phyloP scores from a whole-genome alignment of 495 filamentous ascomycete genomes.

The Talaromyces wortmannii region DNA sequence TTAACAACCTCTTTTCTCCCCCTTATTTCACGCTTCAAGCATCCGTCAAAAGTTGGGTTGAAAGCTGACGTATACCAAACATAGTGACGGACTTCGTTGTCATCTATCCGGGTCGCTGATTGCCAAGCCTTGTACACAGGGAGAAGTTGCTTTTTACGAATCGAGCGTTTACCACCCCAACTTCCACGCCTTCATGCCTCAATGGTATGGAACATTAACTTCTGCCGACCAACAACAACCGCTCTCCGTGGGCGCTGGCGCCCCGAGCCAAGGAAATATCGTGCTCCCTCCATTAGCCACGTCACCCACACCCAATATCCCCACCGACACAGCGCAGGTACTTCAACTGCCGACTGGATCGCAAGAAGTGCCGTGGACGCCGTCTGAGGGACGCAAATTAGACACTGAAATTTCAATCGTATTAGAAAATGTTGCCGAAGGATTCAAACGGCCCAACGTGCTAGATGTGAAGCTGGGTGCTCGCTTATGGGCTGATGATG shows the following conservation, averaged over 20 bases:
- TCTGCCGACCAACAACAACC: conserved; percentile 45
- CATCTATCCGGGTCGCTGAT: conserved; percentile 79
- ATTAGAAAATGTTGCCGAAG: conserved; percentile 76
- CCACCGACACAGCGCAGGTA: conserved; percentile 3
- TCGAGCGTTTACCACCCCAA: conserved; percentile 59
- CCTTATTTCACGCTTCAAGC: neutral
- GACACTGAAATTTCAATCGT: conserved; percentile 74
- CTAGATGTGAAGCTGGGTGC: conserved; percentile 88
- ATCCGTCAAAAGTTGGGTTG: too few species aligned
- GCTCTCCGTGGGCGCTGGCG: conserved; percentile 28
- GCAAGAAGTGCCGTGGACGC: conserved; percentile 33
- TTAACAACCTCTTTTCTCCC: neutral
- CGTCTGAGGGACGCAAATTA: conserved; percentile 50
- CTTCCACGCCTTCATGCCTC: conserved; percentile 75
- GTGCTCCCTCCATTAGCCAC: conserved; percentile 33
- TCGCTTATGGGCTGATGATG: conserved; percentile 79
- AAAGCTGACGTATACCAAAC: conserved; percentile 7
- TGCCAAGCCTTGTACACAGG: conserved; percentile 86
- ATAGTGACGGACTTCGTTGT: conserved; percentile 84
- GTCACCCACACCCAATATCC: conserved; percentile 12
- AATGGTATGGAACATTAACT: conserved; percentile 72
- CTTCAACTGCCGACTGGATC: neutral
- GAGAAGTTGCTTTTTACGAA: conserved; percentile 92
- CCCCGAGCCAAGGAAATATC: conserved; percentile 26
- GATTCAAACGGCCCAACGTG: conserved; percentile 85